Base-by-base conservation (phyloP, 1,284 basidiomycete species). In the Peniophora sp. region DNA sequence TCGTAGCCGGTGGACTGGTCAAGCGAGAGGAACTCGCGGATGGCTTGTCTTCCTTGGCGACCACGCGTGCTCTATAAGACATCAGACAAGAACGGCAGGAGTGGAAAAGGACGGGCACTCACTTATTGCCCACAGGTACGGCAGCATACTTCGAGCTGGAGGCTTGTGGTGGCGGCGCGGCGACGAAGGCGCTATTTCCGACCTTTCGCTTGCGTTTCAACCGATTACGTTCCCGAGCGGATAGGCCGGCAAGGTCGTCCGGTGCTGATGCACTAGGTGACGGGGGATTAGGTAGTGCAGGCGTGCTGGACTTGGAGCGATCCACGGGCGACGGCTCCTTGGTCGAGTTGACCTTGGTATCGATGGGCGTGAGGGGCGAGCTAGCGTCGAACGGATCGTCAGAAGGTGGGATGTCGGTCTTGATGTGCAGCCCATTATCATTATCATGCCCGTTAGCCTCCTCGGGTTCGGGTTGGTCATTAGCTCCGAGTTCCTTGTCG, bases 171-270 rank as follows among this genome's bases (percentile, higher is more conserved):
- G 85, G 81, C 20, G 86, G 83, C 0, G 85, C 79, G 15, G 78
- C 70, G 18, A 91, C 88, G 59, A 89, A 85, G 2, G 83, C 86
- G 36, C 76, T 71, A 58, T 85, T 91, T n/a, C 92, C 91, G 14
- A 81, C 74, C 62, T 96, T 97, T 47, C 92, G 83, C 62, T 96
- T 96, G 17, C 93, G 79, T 64, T 97, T 97, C 34, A 96, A 73
- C 45, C 92, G 78, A 64, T 96, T 97, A 34, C 88, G 83, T 64
- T 97, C 93, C 47, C 93, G 79, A 15, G 92, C 92, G 14, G 90
- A 91, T 41, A 92, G 69, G 3, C 72, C 71, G 34, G 62, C 68
- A 2, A 73, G 56, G 54, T 85, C 82, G 11, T 72, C 62, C 23
- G 73, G 67, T 35, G 66, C 63, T 8, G 68, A 64, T 3, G 71